phyloP scores from a whole-genome alignment of 2,329 filamentous ascomycete species.

The Acephala macrosclerotiorum region DNA sequence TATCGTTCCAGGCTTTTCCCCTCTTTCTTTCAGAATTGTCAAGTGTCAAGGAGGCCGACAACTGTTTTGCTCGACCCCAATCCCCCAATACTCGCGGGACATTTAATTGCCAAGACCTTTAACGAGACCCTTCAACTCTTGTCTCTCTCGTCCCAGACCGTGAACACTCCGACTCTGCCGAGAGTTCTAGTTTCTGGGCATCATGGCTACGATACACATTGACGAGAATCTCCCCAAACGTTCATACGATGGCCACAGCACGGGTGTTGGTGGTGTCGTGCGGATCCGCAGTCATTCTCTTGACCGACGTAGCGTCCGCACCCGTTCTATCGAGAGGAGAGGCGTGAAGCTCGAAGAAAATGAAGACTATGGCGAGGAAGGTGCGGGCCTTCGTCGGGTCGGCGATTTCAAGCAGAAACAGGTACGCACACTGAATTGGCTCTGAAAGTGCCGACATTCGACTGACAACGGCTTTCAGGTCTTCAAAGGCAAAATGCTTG shows the following conservation, averaged over 20 bases:
- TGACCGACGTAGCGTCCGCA: constrained; percentile 5
- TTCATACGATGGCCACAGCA: constrained; percentile 18
- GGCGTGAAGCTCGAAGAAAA: constrained; percentile 19
- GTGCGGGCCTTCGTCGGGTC: constrained; percentile 22
- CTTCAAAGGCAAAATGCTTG: constrained; percentile 31
- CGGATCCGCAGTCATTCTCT: constrained; percentile 21
- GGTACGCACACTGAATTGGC: constrained; percentile 15
- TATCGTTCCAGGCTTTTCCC: not conserved
- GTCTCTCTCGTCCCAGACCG: not conserved
- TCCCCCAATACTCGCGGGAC: too few relatives aligned
- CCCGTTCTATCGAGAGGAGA: constrained; percentile 19
- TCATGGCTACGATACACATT: constrained; percentile 27
- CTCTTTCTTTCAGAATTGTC: not conserved
- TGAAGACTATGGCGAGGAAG: constrained; percentile 26
- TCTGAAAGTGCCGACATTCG: not conserved
- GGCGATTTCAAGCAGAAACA: constrained; percentile 35
- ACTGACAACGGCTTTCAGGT: constrained; percentile 17
- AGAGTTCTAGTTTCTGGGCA: constrained; percentile 1
- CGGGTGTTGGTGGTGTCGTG: constrained; percentile 21
- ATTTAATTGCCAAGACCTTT: not conserved
- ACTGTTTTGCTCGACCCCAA: not conserved
- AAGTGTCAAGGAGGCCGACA: not conserved
- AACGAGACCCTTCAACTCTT: too few relatives aligned
- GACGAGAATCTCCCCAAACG: constrained; percentile 23
- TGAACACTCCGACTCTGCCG: not conserved